phyloP scores from a whole-genome alignment of 2,329 filamentous ascomycete genomes.

The Stagonosporopsis cucurbitacearum region DNA sequence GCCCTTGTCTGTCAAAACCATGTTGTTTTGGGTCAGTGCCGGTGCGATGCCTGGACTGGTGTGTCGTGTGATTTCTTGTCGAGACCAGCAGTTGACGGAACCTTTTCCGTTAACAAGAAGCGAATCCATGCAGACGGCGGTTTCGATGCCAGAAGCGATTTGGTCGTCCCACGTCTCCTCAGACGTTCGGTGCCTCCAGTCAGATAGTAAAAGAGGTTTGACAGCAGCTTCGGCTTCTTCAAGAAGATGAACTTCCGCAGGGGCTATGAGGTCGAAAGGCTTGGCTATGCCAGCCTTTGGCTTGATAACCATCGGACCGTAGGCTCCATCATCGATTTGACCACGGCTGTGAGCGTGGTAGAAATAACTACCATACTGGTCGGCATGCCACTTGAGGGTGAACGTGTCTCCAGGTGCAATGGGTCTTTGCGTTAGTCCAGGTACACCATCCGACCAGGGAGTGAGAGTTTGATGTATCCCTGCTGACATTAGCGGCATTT shows the following conservation, averaged over 20 bases:
- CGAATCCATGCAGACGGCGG: slow-evolving; percentile 63
- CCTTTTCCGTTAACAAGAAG: slow-evolving; percentile 69
- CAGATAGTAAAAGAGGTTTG: slow-evolving; percentile 60
- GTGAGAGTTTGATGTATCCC: slow-evolving; percentile 60
- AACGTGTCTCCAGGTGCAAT: slow-evolving; percentile 59
- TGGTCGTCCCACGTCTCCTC: slow-evolving; percentile 56
- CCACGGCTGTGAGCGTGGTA: slow-evolving; percentile 65
- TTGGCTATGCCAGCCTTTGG: slow-evolving; percentile 43
- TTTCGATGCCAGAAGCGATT: slow-evolving; percentile 55
- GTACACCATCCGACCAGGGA: slow-evolving; percentile 67
- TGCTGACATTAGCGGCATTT: slow-evolving; percentile 5
- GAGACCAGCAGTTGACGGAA: slow-evolving; percentile 58
- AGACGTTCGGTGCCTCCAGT: slow-evolving; percentile 64
- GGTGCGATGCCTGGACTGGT: slow-evolving; percentile 41
- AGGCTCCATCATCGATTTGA: slow-evolving; percentile 67
- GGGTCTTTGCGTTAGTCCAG: slow-evolving; percentile 61
- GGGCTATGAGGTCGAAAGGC: slow-evolving; percentile 60
- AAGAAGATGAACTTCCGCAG: slow-evolving; percentile 54
- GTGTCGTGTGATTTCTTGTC: slow-evolving; percentile 53
- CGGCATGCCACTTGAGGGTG: slow-evolving; percentile 62
- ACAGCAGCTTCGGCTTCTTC: slow-evolving; percentile 57
- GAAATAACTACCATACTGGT: slow-evolving; percentile 65
- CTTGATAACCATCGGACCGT: slow-evolving; percentile 62
- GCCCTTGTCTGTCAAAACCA: slow-evolving; percentile 50
- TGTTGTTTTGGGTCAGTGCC: slow-evolving; percentile 42